Percentiles rank a stretch among this genome's conserved stretches.
Conservation (phyloP, 306 rosid species). For the Acacia acuminata region DNA sequence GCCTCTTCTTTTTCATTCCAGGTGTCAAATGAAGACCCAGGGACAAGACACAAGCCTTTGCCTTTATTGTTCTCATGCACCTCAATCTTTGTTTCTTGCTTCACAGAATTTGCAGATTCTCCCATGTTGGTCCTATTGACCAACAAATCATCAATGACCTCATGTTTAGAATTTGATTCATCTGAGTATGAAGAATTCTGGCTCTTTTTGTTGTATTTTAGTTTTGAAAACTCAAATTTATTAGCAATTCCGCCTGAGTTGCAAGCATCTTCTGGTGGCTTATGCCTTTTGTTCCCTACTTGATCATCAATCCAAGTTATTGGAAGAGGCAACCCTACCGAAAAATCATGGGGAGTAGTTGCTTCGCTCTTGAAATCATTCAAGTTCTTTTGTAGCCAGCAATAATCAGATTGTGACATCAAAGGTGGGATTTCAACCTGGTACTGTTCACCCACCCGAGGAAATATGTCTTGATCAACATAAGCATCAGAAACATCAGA, state of each 20-base stretch:
- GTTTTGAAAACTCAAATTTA: conserved; percentile 36
- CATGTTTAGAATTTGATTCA: conserved; percentile 36
- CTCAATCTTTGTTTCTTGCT: conserved; percentile 36
- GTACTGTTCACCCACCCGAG: conserved; percentile 72
- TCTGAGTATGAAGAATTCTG: conserved; percentile 26
- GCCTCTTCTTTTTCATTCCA: conserved; percentile 76
- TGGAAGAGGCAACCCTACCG: conserved; percentile 61
- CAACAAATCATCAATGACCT: conserved; percentile 28
- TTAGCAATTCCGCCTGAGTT: conserved; percentile 31
- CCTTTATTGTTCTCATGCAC: conserved; percentile 34
- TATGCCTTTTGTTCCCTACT: conserved; percentile 28
- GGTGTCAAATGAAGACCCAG: conserved; percentile 51
- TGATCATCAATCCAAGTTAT: conserved; percentile 55
- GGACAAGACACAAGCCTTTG: conserved; percentile 52
- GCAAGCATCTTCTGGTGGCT: conserved; percentile 26
- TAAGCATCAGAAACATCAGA: conserved; percentile 51
- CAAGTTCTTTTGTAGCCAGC: conserved; percentile 33
- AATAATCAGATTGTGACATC: conserved; percentile 46
- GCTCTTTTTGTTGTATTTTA: conserved; percentile 29
- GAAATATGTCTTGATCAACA: conserved; percentile 65
- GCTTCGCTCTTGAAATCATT: conserved; percentile 32
- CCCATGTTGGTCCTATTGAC: conserved; percentile 30
- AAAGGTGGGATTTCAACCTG: conserved; percentile 69
- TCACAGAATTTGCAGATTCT: conserved; percentile 38
- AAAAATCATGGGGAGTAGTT: conserved; percentile 42